Evolutionary conservation across 2,329 filamentous ascomycete genomes (phyloP).

Genomic region (Domatiomyces catenatus): DNA sequence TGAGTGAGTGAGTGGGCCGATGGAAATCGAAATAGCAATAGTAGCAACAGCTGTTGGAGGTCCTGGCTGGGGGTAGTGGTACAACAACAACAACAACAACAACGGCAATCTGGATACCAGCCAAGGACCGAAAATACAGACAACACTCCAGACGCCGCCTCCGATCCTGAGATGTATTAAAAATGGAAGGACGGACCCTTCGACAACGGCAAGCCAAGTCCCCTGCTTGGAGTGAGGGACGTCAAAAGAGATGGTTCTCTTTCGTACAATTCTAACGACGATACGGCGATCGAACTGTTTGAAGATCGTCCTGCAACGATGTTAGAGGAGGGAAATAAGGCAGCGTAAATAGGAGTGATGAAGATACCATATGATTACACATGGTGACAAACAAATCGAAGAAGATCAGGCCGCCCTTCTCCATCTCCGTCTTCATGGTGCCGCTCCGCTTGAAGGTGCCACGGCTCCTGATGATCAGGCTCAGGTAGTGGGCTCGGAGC

Average conservation of each 20-base stretch:
- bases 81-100: background rate
- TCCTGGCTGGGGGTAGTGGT: background rate
- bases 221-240: background rate
- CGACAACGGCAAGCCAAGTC: too few relatives aligned
- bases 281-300: constrained; percentile 1
- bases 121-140: background rate
- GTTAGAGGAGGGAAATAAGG: background rate
- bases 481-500: constrained; percentile 91
- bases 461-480: constrained; percentile 90
- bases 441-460: constrained; percentile 96
- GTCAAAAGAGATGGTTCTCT: background rate
- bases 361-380: constrained; percentile 71
- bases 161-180: background rate
- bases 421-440: constrained; percentile 98
- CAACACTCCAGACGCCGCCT: background rate
- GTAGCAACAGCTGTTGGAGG: background rate
- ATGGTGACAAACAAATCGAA: constrained; percentile 97
- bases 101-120: background rate
- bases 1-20: background rate
- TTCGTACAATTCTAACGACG: background rate
- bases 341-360: background rate
- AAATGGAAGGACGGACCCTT: too few relatives aligned
- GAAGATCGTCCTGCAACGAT: background rate
- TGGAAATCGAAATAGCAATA: background rate
- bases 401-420: constrained; percentile 84